These are phyloP conservation scores for Paramarasmius palmivorus DNA, from an alignment of 1,284 basidiomycete species.

Conservation along the genomic window DNA sequence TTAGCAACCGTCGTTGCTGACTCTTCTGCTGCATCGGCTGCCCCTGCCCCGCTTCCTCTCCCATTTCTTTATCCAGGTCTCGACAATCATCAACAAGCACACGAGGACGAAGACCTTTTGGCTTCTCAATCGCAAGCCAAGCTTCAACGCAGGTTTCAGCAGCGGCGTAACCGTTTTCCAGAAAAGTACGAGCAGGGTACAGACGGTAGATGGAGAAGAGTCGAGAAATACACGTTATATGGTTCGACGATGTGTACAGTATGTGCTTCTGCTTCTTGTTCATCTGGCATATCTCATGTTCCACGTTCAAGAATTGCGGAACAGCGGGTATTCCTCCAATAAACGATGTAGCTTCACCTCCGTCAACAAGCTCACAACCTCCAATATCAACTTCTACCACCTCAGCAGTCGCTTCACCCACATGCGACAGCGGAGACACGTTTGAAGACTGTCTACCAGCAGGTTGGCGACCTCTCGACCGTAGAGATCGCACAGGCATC, in stretches of 20 bases:
- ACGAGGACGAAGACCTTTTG: constrained; percentile 11
- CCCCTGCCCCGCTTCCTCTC: constrained; percentile 59
- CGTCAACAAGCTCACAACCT: constrained; percentile 27
- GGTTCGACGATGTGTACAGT: constrained; percentile 56
- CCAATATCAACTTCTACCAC: constrained; percentile 17
- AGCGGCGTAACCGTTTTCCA: constrained; percentile 37
- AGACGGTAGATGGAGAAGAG: constrained; percentile 66
- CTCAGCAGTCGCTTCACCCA: constrained; percentile 16
- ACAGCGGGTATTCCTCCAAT: constrained; percentile 24
- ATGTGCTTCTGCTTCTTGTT: constrained; percentile 23
- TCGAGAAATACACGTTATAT: constrained; percentile 58
- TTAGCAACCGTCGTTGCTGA: constrained; percentile 55
- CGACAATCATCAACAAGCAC: constrained; percentile 18
- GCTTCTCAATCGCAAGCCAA: constrained; percentile 3
- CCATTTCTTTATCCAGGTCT: constrained; percentile 64
- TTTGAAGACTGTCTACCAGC: constrained; percentile 49
- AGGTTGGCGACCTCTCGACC: constrained; percentile 49
- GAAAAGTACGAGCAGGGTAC: constrained; percentile 53
- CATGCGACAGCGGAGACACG: constrained; percentile 12
- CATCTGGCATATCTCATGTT: constrained; percentile 4
- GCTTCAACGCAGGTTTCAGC: not conserved
- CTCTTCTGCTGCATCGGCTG: constrained; percentile 42
- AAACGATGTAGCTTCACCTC: constrained; percentile 30
- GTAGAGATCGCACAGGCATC: constrained; percentile 40
- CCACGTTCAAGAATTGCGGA: not conserved